A percentile compares a stretch with the other conserved stretches of the same genome.
phyloP scores from a whole-genome alignment of 2,329 filamentous ascomycete species.

The Biscogniauxia marginata region DNA sequence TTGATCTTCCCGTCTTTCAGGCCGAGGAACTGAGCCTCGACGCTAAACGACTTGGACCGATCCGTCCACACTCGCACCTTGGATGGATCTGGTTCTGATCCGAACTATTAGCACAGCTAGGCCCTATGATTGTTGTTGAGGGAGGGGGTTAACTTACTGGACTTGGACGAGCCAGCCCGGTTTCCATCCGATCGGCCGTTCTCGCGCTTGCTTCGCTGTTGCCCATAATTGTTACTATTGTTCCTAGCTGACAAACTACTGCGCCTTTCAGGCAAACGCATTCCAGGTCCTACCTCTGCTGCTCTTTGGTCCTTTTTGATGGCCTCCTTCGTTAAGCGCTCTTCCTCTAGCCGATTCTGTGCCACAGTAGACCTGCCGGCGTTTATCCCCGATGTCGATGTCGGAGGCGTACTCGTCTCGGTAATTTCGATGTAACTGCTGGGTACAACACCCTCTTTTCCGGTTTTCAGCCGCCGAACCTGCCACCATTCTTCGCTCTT shows the following conservation, averaged over 20 bases:
- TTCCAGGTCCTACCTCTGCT: conserved; percentile 74
- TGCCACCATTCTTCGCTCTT: conserved; percentile 99
- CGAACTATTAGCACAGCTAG: conserved; percentile 13
- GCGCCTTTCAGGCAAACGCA: conserved; percentile 72
- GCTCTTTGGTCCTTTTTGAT: conserved; percentile 64
- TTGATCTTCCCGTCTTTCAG: conserved; percentile 96
- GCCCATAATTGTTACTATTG: conserved; percentile 64
- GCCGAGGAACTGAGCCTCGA: conserved; percentile 94
- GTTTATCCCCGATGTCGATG: conserved; percentile 50
- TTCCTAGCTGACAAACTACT: conserved; percentile 72
- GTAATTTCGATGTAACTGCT: conserved; percentile 94
- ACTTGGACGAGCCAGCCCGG: conserved; percentile 58
- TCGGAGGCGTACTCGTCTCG: conserved; percentile 57
- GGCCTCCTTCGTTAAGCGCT: conserved; percentile 78
- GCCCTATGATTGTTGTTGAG: not conserved
- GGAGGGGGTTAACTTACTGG: conserved; percentile 61
- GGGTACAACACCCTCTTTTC: conserved; percentile 92
- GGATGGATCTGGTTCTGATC: conserved; percentile 72
- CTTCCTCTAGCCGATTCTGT: conserved; percentile 76
- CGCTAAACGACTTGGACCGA: conserved; percentile 91
- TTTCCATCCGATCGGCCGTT: conserved; percentile 58
- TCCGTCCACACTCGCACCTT: conserved; percentile 95
- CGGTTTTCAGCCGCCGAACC: conserved; percentile 84
- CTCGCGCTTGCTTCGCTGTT: conserved; percentile 72
- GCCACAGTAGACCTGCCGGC: conserved; percentile 66